phyloP scores from a whole-genome alignment of 192 early-diverging fungal genomes.

The Coemansia sp. region DNA sequence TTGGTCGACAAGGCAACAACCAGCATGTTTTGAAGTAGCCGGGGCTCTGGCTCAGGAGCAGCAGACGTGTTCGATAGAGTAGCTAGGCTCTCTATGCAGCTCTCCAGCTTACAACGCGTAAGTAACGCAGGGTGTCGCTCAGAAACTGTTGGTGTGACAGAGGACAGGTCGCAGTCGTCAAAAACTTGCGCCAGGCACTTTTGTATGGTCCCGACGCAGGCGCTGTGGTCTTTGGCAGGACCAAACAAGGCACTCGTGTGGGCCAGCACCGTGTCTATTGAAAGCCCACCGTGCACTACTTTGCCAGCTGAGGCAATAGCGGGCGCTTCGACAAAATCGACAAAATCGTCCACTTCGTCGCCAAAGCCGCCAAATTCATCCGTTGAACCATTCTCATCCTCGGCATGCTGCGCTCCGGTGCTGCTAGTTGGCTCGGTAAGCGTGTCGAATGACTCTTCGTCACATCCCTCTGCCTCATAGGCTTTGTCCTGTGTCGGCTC shows the following conservation, averaged over 20 bases:
- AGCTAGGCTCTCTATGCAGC: background rate
- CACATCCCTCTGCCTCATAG: background rate
- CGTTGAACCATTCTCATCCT: background rate
- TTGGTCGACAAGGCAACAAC: constrained; percentile 8
- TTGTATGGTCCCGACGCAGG: background rate
- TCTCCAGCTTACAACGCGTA: background rate
- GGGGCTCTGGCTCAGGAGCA: constrained; percentile 8
- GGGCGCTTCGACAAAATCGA: constrained; percentile 8
- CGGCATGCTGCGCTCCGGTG: background rate
- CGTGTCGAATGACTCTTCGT: background rate
- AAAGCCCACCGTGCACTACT: background rate
- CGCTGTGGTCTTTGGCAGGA: background rate
- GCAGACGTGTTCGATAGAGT: too few relatives aligned
- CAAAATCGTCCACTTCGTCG: constrained; percentile 10
- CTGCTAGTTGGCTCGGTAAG: background rate
- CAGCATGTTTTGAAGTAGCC: constrained; percentile 30
- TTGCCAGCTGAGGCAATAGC: background rate
- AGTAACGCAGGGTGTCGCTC: background rate
- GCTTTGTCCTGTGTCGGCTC: background rate
- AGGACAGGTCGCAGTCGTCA: background rate
- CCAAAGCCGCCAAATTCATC: constrained; percentile 24
- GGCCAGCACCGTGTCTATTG: constrained; percentile 3
- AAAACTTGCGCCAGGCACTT: constrained; percentile 17
- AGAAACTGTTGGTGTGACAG: background rate
- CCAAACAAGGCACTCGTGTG: constrained; percentile 6